Conservation (phyloP, 495 filamentous ascomycete species). For the Cairneyella variabilis region DNA sequence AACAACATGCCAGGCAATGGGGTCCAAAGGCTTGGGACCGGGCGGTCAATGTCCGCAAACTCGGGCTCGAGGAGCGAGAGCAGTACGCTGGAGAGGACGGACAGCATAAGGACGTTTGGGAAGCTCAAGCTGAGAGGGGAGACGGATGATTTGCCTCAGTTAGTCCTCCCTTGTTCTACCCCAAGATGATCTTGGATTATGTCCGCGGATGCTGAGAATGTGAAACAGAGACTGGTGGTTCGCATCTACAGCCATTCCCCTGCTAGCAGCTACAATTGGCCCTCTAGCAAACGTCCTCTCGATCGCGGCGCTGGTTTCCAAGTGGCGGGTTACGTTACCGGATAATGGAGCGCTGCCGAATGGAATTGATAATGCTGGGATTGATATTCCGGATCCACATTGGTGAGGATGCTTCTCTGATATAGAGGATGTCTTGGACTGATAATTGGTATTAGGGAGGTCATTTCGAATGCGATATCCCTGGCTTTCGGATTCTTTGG, state of each 20-base stretch:
- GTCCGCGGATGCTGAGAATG: not conserved
- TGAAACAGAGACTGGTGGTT: conserved; percentile 60
- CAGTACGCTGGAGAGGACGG: conserved; percentile 6
- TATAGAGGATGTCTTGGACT: not conserved
- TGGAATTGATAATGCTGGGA: conserved; percentile 44
- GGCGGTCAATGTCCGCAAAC: too few relatives aligned
- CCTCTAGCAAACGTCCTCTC: conserved; percentile 74
- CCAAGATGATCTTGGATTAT: not conserved
- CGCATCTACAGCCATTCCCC: conserved; percentile 70
- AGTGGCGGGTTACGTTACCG: conserved; percentile 51
- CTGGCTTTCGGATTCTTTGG: conserved; percentile 63
- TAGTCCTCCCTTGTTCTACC: conserved; percentile 8
- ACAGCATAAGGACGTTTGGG: conserved; percentile 20
- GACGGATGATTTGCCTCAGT: conserved; percentile 37
- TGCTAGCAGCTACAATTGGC: conserved; percentile 67
- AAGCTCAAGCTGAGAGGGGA: conserved; percentile 31
- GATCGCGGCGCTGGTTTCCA: conserved; percentile 66
- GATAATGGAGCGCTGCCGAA: conserved; percentile 37
- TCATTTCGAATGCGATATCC: conserved; percentile 61
- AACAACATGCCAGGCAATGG: too few relatives aligned
- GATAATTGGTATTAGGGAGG: conserved; percentile 27
- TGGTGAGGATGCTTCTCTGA: conserved; percentile 42
- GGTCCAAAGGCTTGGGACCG: too few relatives aligned
- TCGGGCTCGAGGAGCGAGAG: conserved; percentile 1
- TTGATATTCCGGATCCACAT: conserved; percentile 52